A percentile compares a stretch with the other conserved stretches of the same genome.
These are phyloP conservation scores for Silene conica DNA, from an alignment of 148 eudicot genomes.

Conservation along the genomic window DNA sequence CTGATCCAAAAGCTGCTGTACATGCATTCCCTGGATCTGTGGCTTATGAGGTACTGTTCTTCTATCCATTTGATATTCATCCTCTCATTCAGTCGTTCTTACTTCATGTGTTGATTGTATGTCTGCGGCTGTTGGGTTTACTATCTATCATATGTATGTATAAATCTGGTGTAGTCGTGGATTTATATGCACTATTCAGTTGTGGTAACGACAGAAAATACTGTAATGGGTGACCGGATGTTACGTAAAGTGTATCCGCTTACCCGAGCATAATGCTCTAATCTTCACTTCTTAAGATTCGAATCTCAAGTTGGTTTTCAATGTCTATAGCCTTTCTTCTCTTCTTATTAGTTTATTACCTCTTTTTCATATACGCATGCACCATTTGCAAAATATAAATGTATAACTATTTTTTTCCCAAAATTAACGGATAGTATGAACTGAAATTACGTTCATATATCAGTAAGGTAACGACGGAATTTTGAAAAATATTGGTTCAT, in stretches of 20 bases:
- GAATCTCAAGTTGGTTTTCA: not conserved
- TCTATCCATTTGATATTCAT: conserved; percentile 1
- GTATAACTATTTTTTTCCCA: not conserved
- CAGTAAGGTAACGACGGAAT: not conserved
- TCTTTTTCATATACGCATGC: not conserved
- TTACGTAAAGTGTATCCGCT: not conserved
- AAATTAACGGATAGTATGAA: not conserved
- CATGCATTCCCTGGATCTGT: conserved; percentile 94
- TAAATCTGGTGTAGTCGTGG: not conserved
- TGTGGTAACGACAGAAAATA: too few relatives aligned
- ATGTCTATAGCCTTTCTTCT: not conserved
- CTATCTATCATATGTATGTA: not conserved
- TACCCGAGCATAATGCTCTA: not conserved
- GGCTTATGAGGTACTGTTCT: conserved; percentile 63
- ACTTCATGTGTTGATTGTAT: not conserved
- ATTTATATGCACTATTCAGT: not conserved
- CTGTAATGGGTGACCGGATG: too few relatives aligned
- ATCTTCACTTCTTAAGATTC: not conserved
- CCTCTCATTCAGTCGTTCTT: not conserved
- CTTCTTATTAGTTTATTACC: not conserved
- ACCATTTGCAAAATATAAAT: not conserved
- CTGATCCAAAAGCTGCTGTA: conserved; percentile 72
- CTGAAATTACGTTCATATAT: not conserved
- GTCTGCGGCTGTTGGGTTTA: not conserved
- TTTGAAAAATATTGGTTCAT: not conserved